A percentile compares a stretch with the other conserved stretches of the same genome.
Evolutionary conservation across 2,329 filamentous ascomycete species (phyloP).

Genomic region (Penicillium sp.): DNA sequence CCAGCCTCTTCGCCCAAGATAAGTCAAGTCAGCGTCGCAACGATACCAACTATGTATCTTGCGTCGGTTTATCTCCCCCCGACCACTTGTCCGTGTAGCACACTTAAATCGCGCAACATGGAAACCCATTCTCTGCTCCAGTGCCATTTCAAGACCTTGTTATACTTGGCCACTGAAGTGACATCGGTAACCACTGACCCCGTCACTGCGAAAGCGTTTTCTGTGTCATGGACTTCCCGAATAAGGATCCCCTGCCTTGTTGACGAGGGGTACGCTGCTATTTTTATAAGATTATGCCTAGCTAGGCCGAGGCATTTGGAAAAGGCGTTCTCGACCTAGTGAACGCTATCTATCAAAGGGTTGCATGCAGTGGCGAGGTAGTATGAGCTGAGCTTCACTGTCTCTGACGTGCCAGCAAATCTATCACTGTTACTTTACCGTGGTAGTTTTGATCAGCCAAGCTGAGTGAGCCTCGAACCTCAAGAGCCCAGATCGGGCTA

Average conservation of each 20-base stretch:
- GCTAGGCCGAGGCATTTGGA: background rate
- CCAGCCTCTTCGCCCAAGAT: background rate
- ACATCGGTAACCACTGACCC: background rate
- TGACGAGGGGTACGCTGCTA: background rate
- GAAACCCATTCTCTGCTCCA: background rate
- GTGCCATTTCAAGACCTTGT: background rate
- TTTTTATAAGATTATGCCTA: background rate
- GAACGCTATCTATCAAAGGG: background rate
- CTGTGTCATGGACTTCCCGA: background rate
- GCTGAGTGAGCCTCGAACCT: background rate
- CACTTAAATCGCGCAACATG: background rate
- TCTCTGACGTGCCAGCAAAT: background rate
- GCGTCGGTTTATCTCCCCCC: background rate
- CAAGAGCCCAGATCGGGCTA: background rate
- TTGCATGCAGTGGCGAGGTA: constrained; percentile 6
- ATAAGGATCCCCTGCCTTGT: background rate
- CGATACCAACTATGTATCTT: background rate
- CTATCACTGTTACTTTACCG: background rate
- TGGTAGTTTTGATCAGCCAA: background rate
- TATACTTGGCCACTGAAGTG: background rate
- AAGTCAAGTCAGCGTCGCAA: constrained; percentile 1
- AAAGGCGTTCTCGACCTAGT: too few species aligned
- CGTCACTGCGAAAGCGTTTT: background rate
- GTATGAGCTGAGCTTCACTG: background rate
- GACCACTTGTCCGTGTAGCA: background rate